Conservation (phyloP, 164 flowering plant genomes). For the Hamamelis virginiana region DNA sequence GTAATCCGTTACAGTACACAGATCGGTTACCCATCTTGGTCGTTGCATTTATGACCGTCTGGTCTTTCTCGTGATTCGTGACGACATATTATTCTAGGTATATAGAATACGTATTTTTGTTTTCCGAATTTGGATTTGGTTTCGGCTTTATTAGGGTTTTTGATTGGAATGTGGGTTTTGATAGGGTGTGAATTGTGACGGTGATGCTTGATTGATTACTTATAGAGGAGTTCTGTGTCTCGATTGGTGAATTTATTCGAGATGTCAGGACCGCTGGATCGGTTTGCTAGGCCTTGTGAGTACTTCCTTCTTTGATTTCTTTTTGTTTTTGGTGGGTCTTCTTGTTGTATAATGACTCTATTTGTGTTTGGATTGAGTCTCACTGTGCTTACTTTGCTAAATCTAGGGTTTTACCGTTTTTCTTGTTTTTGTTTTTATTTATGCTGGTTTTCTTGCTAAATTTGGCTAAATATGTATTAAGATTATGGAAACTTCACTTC, state of each 20-base stretch:
- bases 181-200: background rate
- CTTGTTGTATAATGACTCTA: background rate
- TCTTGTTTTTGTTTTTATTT: no score
- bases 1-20: background rate
- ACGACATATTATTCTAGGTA: slow-evolving; percentile 4
- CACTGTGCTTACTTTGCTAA: background rate
- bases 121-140: background rate
- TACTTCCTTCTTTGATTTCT: slow-evolving; percentile 2
- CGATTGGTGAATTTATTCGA: slow-evolving; percentile 6
- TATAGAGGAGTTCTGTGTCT: background rate
- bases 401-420: background rate
- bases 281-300: slow-evolving; percentile 66
- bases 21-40: background rate
- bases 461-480: background rate
- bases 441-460: no score
- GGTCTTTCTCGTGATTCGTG: slow-evolving; percentile 22
- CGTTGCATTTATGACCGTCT: slow-evolving; percentile 18
- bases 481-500: background rate
- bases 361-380: background rate
- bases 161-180: slow-evolving; percentile 3
- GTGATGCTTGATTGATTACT: background rate
- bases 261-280: slow-evolving; percentile 66
- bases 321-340: background rate
- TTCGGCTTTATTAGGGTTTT: slow-evolving; percentile 3
- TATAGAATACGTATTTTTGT: background rate